A percentile compares a stretch with the other conserved stretches of the same genome.
Evolutionary conservation across 2,329 filamentous ascomycete species (phyloP).

Genomic region (Sarocladium strictum): DNA sequence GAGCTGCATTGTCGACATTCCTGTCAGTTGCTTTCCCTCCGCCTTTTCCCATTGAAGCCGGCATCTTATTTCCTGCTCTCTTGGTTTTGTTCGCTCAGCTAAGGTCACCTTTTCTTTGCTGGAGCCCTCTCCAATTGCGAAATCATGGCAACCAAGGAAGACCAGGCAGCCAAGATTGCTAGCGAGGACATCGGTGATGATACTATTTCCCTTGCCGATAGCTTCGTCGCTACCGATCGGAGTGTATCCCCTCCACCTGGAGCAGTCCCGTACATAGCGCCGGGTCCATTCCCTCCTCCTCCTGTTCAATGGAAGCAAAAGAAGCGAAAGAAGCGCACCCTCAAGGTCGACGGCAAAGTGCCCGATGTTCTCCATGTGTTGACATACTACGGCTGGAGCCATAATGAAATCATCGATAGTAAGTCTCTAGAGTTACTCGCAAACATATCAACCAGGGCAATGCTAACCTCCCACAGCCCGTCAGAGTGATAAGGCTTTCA

Average conservation of each 20-base stretch:
- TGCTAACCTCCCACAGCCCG: slow-evolving; percentile 23
- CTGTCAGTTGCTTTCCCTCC: not conserved
- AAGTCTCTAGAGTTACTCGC: slow-evolving; percentile 13
- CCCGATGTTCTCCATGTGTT: slow-evolving; percentile 37
- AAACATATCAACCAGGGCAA: not conserved
- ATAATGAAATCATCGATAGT: slow-evolving; percentile 30
- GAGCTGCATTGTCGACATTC: not conserved
- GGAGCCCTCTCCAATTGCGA: not conserved
- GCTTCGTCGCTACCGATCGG: not conserved
- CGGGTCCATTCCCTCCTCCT: not conserved
- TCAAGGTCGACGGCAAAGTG: slow-evolving; percentile 27
- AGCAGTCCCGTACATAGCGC: not conserved
- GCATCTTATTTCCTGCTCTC: not conserved
- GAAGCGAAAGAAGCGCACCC: slow-evolving; percentile 9
- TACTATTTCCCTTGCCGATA: not conserved
- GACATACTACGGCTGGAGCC: slow-evolving; percentile 27
- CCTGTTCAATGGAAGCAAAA: not conserved
- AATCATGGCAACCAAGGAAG: not conserved
- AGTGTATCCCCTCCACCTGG: not conserved
- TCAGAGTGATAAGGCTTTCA: slow-evolving; percentile 32
- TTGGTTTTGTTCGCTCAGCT: not conserved
- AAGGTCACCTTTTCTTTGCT: too few relatives aligned
- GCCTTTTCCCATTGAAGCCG: not conserved
- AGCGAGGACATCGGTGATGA: not conserved
- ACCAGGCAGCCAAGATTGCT: not conserved